Conservation (phyloP, 768 basidiomycete species). For the Suillus americanus region DNA sequence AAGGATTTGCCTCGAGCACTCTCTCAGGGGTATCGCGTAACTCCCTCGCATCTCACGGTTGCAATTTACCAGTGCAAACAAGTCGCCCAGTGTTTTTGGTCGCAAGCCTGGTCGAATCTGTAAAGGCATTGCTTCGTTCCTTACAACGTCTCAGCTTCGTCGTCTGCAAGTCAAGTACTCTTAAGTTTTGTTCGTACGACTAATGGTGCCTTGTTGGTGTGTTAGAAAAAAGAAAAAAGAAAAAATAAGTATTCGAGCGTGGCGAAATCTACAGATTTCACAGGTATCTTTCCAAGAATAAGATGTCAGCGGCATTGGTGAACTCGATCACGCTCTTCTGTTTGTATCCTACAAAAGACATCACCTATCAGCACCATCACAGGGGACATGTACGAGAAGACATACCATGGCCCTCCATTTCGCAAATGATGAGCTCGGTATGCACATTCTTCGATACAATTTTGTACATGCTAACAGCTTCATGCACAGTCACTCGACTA, state of each 20-base stretch:
- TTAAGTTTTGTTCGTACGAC: slow-evolving; percentile 5
- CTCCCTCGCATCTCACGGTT: neutral
- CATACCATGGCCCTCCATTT: slow-evolving; percentile 44
- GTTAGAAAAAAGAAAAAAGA: neutral
- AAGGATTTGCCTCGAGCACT: neutral
- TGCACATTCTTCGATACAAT: slow-evolving; percentile 29
- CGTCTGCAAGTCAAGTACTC: slow-evolving; percentile 10
- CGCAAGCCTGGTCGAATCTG: slow-evolving; percentile 2
- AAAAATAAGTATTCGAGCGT: neutral
- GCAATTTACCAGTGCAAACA: neutral
- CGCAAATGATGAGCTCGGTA: slow-evolving; percentile 39
- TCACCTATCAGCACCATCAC: slow-evolving; percentile 6
- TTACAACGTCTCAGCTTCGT: neutral
- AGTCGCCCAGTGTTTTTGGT: neutral
- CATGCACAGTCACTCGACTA: slow-evolving; percentile 38
- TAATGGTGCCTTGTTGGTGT: neutral
- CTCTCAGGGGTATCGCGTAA: neutral
- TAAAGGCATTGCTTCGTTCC: neutral
- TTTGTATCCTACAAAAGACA: slow-evolving; percentile 34
- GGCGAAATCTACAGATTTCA: slow-evolving; percentile 5
- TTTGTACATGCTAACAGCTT: slow-evolving; percentile 39
- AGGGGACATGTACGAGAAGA: neutral
- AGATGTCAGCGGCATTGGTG: slow-evolving; percentile 38
- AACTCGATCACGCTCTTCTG: slow-evolving; percentile 45
- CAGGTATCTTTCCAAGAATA: slow-evolving; percentile 38